Conservation (phyloP, 1,284 basidiomycete genomes). For the Cryptococcus sp. region DNA sequence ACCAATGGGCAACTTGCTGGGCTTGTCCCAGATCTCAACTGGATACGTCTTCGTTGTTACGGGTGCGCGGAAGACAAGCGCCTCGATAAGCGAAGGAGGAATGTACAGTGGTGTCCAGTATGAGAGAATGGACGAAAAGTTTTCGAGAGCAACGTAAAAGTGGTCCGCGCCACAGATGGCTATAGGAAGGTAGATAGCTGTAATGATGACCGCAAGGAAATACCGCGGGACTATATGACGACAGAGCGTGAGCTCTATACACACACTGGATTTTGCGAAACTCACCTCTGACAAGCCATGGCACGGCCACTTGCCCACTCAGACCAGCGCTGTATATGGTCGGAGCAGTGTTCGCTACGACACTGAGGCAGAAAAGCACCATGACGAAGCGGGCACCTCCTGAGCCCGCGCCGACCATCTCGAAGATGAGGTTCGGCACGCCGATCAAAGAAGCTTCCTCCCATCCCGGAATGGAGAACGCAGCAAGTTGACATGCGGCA, state of each 20-base stretch:
- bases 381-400: slow-evolving; percentile 81
- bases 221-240: slow-evolving; percentile 69
- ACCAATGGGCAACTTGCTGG: slow-evolving; percentile 46
- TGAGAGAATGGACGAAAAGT: slow-evolving; percentile 51
- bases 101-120: slow-evolving; percentile 53
- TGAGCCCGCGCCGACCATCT: slow-evolving; percentile 65
- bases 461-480: slow-evolving; percentile 68
- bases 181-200: slow-evolving; percentile 63
- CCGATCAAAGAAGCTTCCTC: slow-evolving; percentile 61
- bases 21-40: slow-evolving; percentile 44
- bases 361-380: slow-evolving; percentile 61
- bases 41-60: slow-evolving; percentile 42
- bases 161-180: slow-evolving; percentile 44
- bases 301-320: slow-evolving; percentile 74
- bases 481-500: slow-evolving; percentile 59
- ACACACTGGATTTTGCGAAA: neutral
- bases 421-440: slow-evolving; percentile 71
- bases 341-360: slow-evolving; percentile 79
- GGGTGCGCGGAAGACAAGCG: slow-evolving; percentile 48
- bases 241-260: slow-evolving; percentile 1
- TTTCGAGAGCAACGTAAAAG: slow-evolving; percentile 46
- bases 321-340: slow-evolving; percentile 82
- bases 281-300: slow-evolving; percentile 54
- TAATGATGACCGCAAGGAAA: slow-evolving; percentile 77
- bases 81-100: slow-evolving; percentile 46